Evolutionary conservation across 768 basidiomycete species (phyloP), one percentile per base, ranked within the genome.

Genomic region (Suillus alpinus): DNA sequence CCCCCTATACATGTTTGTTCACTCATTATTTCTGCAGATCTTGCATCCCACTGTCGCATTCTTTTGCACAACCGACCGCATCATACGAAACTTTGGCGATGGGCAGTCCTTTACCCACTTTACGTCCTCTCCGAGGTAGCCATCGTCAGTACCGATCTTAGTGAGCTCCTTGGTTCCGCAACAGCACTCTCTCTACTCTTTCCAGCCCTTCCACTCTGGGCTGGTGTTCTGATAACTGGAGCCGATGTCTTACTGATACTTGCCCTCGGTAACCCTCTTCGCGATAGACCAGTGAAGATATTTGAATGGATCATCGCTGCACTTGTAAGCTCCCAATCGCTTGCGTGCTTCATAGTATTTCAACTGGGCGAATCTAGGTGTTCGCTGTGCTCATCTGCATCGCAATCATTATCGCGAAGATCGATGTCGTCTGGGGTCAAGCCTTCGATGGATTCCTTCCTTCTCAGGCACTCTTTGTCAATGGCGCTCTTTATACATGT

Each of bases 401-500:
- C 81, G 76, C 82, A 41, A 76, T 94, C 41, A 83, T 96, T 65
- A 85, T 95, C 51, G 78, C 89, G 32, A 86, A 82, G 68, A 81
- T 92, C 13, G 63, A 83, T 40, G 84, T 94, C 4, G 67, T 87
- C 50, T 95, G 92, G 93, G 80, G 75, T 12, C 69, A 83, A 43
- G 87, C 87, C 3, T 94, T 96, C 73, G 68, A 80, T 16, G 94
- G 93, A 12, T 92, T 82, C 67, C 65, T 94, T 34, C 92, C 92
- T 4, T 90, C 89, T 6, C 86, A 86, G 56, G 77, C 78, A 23
- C 73, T 91, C 34, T 81, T 89, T 64, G 69, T 77, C 20, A 75
- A 78, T 1, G 81, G 81, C 16, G 84, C 81, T 26, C 71, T 91
- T 26, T 92, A 89, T 67, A 86, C 83, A 0, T 86, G 88, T 89